Evolutionary conservation across 2,329 filamentous ascomycete species (phyloP).

Genomic region (Xylaria sp.): DNA sequence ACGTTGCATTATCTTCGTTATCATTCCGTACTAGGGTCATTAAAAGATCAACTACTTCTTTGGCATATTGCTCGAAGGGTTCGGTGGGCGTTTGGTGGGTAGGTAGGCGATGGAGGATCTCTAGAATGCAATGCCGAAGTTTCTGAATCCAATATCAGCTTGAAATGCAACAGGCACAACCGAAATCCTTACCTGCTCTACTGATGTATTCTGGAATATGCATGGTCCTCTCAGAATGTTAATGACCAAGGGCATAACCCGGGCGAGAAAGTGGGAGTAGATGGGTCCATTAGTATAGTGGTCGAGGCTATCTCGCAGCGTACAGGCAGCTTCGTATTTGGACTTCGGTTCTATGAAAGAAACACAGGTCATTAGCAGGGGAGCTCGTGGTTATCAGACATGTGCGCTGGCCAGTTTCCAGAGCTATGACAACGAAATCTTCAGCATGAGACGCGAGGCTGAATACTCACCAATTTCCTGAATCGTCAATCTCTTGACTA

Average conservation of each 20-base stretch:
- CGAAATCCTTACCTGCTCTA: conserved; percentile 78
- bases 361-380: conserved; percentile 18
- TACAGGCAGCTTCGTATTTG: conserved; percentile 83
- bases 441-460: conserved; percentile 11
- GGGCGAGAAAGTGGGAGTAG: conserved; percentile 84
- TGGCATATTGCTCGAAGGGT: conserved; percentile 86
- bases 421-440: not conserved
- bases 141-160: conserved; percentile 64
- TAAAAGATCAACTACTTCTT: conserved; percentile 88
- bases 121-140: conserved; percentile 91
- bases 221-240: conserved; percentile 85
- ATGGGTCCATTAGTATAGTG: conserved; percentile 81
- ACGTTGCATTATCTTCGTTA: conserved; percentile 98
- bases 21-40: conserved; percentile 90
- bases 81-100: conserved; percentile 78
- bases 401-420: not conserved
- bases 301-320: conserved; percentile 91
- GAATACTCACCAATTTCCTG: conserved; percentile 64
- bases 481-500: conserved; percentile 68
- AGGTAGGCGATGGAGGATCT: conserved; percentile 89
- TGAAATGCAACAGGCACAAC: conserved; percentile 7
- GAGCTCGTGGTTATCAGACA: not conserved
- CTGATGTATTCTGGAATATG: conserved; percentile 89
- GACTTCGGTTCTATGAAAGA: conserved; percentile 75
- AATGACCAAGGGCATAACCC: conserved; percentile 90